Evolutionary conservation across 2,329 filamentous ascomycete species (phyloP), one percentile per base, ranked within the genome.

Genomic region (Phoma herbarum): DNA sequence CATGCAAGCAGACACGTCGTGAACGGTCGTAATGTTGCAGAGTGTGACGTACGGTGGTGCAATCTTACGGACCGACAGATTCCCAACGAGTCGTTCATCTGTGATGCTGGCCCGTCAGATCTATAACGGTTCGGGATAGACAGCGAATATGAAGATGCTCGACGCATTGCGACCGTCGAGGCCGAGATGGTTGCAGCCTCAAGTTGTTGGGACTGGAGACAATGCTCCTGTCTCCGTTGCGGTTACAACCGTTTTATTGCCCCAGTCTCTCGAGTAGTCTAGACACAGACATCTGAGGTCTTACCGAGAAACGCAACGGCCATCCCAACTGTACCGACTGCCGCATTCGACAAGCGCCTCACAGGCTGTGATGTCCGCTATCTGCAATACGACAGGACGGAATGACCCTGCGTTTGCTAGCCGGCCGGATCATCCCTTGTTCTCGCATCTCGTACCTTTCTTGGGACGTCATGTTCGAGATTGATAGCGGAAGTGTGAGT

Each of bases 381-480:
- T 23, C 44, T 28, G 50, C 26, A 41, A 35, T 10, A 46, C n/a
- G 44, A 45, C 29, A 41, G 25, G 39, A 20, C 10, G 12, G 16
- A 23, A 23, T 42, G 29, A 31, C 50, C 56, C 50, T 59, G 45
- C 39, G 20, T 59, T 16, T 53, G 25, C 39, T 25, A 26, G 31
- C 39, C 39, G 20, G 33, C 25, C 49, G 16, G 31, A 49, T 49
- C 45, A 44, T 28, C 7, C 18, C 9, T 49, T 14, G 26, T 22
- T 26, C n/a, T 49, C n/a, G 26, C 31, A 46, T 26, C 8, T 45
- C 10, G 45, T 51, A 22, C 25, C 44, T 39, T 50, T 50, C 26
- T 5, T 39, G n/a, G 33, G 41, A 54, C 39, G 50, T 54, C 56
- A 54, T 54, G 25, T 59, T 53, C 26, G n/a, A 54, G 50, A 43